These are phyloP conservation scores for Ophiosphaerella narmari DNA, from an alignment of 2,329 filamentous ascomycete genomes.

Conservation along the genomic window DNA sequence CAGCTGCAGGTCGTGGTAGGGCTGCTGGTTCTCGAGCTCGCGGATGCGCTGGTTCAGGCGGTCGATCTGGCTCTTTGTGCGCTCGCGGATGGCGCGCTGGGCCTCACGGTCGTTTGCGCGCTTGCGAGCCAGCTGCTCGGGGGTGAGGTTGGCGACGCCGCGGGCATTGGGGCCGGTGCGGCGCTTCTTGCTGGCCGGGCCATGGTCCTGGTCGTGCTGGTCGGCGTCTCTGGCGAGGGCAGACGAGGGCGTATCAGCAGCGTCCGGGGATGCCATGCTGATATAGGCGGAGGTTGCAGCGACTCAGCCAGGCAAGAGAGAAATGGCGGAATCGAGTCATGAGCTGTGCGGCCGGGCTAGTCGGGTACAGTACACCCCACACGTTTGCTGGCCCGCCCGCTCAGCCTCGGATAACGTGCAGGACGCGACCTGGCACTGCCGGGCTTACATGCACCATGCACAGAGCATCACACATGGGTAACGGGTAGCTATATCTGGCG, in stretches of 20 bases:
- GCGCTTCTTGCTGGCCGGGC: conserved; percentile 37
- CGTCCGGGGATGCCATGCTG: conserved; percentile 29
- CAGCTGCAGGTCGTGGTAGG: conserved; percentile 80
- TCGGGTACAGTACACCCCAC: conserved; percentile 1
- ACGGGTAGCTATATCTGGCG: no score
- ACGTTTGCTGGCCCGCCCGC: neutral
- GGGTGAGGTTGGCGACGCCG: conserved; percentile 84
- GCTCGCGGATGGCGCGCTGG: conserved; percentile 81
- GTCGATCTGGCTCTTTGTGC: conserved; percentile 81
- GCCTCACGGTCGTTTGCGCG: conserved; percentile 89
- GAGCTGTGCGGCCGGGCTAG: neutral
- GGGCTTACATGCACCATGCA: neutral
- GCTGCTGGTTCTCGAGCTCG: conserved; percentile 78
- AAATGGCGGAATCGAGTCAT: conserved; percentile 8
- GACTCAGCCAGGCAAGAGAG: conserved; percentile 13
- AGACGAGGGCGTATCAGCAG: conserved; percentile 26
- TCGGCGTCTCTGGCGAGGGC: conserved; percentile 13
- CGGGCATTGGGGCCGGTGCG: conserved; percentile 57
- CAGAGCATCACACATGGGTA: no score
- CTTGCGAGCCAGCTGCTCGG: conserved; percentile 87
- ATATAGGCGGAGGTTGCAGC: conserved; percentile 13
- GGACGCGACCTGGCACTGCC: neutral
- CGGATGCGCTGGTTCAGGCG: conserved; percentile 71
- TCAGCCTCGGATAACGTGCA: neutral
- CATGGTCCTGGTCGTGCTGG: conserved; percentile 14